Conservation (phyloP, 768 basidiomycete genomes). For the Pisolithus sp. region DNA sequence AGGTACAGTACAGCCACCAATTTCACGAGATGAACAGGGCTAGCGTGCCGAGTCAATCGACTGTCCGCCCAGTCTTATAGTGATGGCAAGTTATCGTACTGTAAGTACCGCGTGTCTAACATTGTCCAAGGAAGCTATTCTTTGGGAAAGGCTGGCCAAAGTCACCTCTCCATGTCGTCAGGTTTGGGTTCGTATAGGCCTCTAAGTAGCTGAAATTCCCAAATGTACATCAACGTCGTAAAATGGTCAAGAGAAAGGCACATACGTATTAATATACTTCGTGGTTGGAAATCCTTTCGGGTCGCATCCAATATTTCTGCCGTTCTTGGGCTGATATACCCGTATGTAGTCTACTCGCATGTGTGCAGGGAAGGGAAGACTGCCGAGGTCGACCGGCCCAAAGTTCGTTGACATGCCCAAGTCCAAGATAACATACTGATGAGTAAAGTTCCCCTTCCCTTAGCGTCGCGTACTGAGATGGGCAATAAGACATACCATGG, state of each 20-base stretch:
- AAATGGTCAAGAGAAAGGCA: conserved; percentile 4
- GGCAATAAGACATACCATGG: conserved; percentile 55
- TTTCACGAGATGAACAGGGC: no score
- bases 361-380: conserved; percentile 45
- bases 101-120: conserved; percentile 19
- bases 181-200: conserved; percentile 60
- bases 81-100: background rate
- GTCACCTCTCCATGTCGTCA: conserved; percentile 39
- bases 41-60: no score
- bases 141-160: conserved; percentile 44
- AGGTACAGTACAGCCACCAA: no score
- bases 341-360: conserved; percentile 53
- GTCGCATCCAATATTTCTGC: conserved; percentile 68
- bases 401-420: conserved; percentile 58
- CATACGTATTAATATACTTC: conserved; percentile 61
- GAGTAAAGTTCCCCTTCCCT: background rate
- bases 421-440: conserved; percentile 49
- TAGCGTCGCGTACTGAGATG: background rate
- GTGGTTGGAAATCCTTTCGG: conserved; percentile 62
- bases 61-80: no score
- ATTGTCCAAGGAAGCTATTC: conserved; percentile 40
- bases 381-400: conserved; percentile 46
- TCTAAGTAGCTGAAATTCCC: conserved; percentile 45
- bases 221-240: background rate
- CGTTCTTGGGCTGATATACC: conserved; percentile 62